These are phyloP conservation scores for Sistotremastrum suecicum DNA, from an alignment of 768 basidiomycete species.

Conservation along the genomic window DNA sequence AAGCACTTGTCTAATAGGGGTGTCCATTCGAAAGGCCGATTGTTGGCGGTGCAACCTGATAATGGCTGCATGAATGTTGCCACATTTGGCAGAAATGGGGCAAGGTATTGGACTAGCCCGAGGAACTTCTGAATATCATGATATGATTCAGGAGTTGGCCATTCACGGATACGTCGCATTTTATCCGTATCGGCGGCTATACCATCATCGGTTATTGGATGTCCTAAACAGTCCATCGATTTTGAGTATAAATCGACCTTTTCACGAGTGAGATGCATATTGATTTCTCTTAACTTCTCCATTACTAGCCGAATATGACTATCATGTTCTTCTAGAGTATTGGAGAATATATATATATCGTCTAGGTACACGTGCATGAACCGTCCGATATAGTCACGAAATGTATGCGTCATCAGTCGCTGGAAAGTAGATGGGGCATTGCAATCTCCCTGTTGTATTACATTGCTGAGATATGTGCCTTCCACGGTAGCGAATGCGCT, in stretches of 20 bases:
- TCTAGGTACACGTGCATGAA: slow-evolving; percentile 32
- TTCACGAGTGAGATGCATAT: slow-evolving; percentile 19
- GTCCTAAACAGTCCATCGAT: slow-evolving; percentile 24
- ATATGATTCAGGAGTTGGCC: slow-evolving; percentile 19
- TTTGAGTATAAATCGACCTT: slow-evolving; percentile 21
- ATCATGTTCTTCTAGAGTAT: slow-evolving; percentile 24
- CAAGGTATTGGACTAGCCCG: slow-evolving; percentile 25
- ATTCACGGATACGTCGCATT: slow-evolving; percentile 17
- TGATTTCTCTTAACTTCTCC: slow-evolving; percentile 11
- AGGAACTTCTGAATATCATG: slow-evolving; percentile 27
- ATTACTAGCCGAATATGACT: slow-evolving; percentile 20
- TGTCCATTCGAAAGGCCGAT: slow-evolving; percentile 14
- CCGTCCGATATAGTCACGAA: slow-evolving; percentile 21
- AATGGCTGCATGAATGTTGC: slow-evolving; percentile 20
- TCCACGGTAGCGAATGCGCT: slow-evolving; percentile 22
- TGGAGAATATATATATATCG: slow-evolving; percentile 27
- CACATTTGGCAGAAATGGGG: slow-evolving; percentile 22
- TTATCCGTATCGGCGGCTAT: slow-evolving; percentile 25
- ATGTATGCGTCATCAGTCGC: slow-evolving; percentile 26
- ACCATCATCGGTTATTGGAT: slow-evolving; percentile 24
- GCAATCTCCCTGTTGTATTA: slow-evolving; percentile 31
- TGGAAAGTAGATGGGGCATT: slow-evolving; percentile 35
- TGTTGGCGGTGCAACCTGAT: slow-evolving; percentile 15
- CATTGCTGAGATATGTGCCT: slow-evolving; percentile 24
- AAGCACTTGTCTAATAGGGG: slow-evolving; percentile 15